Conservation (phyloP, 2,329 filamentous ascomycete species). For the Pseudocercospora ulei region DNA sequence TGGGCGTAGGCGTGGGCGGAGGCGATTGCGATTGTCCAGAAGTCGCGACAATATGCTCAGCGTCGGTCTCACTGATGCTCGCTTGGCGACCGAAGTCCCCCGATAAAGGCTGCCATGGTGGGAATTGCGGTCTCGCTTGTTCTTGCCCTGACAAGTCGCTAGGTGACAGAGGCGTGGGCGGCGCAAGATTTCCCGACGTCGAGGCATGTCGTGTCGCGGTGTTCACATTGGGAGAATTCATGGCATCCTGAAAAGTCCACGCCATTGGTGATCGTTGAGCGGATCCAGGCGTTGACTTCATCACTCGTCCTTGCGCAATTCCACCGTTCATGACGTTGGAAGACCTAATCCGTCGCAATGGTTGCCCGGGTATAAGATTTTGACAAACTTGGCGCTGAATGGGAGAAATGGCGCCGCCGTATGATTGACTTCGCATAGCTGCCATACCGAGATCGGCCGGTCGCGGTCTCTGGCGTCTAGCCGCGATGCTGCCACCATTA, state of each 20-base stretch:
- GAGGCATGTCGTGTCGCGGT: slow-evolving; percentile 35
- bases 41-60: slow-evolving; percentile 26
- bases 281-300: slow-evolving; percentile 40
- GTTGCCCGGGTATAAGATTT: slow-evolving; percentile 62
- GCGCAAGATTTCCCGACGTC: slow-evolving; percentile 37
- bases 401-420: slow-evolving; percentile 34
- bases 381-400: slow-evolving; percentile 43
- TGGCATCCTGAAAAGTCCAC: slow-evolving; percentile 41
- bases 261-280: slow-evolving; percentile 43
- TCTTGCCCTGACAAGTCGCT: slow-evolving; percentile 32
- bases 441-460: slow-evolving; percentile 39
- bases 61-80: slow-evolving; percentile 36
- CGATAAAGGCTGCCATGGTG: slow-evolving; percentile 36
- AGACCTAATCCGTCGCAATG: slow-evolving; percentile 42
- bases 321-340: slow-evolving; percentile 40
- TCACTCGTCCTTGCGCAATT: slow-evolving; percentile 38
- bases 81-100: slow-evolving; percentile 34
- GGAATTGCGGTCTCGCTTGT: slow-evolving; percentile 28
- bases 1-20: slow-evolving; percentile 43
- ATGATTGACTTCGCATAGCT: slow-evolving; percentile 38
- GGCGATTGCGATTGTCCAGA: slow-evolving; percentile 29
- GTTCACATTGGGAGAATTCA: slow-evolving; percentile 39
- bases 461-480: slow-evolving; percentile 34
- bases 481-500: slow-evolving; percentile 34
- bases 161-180: slow-evolving; percentile 43